Percentiles rank a stretch among this genome's conserved stretches.
Evolutionary conservation across 129 eudicot genomes (phyloP).

Genomic region (Flaveria robusta): DNA sequence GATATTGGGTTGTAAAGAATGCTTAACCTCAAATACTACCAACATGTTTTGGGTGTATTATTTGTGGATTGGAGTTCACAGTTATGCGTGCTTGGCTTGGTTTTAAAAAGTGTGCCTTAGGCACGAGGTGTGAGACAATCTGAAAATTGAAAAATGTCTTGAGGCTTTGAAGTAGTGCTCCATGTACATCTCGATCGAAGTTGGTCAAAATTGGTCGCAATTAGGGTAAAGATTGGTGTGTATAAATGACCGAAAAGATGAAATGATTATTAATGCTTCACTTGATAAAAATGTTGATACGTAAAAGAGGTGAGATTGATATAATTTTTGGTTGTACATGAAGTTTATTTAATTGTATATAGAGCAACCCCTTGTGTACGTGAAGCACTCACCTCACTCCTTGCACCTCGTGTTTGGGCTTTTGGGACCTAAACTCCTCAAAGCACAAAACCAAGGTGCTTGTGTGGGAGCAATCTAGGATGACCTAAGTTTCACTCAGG

Average conservation of each 20-base stretch:
- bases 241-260: too few relatives aligned
- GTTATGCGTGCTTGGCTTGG: neutral
- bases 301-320: neutral
- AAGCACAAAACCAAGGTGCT: neutral
- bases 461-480: neutral
- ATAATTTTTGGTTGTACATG: neutral
- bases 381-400: neutral
- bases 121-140: neutral
- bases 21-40: neutral
- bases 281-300: neutral
- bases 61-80: neutral
- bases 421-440: neutral
- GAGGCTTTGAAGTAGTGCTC: neutral
- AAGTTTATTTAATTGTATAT: neutral
- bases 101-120: neutral
- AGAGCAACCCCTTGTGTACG: neutral
- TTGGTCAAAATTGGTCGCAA: too few relatives aligned
- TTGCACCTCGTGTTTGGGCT: neutral
- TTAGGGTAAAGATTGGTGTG: neutral
- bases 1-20: neutral
- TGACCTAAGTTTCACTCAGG: neutral
- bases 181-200: neutral
- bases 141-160: neutral
- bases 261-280: neutral
- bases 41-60: neutral